Evolutionary conservation across 108 stramenopile species (phyloP).

Genomic region (Discostella pseudostelligera): DNA sequence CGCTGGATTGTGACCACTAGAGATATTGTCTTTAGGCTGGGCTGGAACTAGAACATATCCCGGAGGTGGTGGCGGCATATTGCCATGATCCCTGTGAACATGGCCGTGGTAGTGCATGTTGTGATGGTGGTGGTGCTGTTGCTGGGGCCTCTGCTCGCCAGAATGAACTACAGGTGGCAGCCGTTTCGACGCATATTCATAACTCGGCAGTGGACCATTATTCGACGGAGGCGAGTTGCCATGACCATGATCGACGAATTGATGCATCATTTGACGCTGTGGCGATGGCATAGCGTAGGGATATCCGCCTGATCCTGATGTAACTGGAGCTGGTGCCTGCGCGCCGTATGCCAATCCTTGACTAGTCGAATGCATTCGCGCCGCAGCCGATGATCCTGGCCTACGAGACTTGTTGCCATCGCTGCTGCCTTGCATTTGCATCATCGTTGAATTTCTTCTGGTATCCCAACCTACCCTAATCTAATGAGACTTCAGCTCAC

Average conservation of each 20-base stretch:
- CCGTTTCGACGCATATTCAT: neutral
- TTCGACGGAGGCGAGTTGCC: conserved; percentile 1
- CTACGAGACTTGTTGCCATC: neutral
- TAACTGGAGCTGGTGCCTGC: neutral
- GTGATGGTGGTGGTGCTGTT: neutral
- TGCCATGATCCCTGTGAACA: neutral
- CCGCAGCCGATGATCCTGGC: neutral
- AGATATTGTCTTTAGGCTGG: neutral
- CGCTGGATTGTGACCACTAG: neutral
- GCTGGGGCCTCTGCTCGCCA: conserved; percentile 2
- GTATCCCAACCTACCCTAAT: no score
- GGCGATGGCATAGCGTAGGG: conserved; percentile 6
- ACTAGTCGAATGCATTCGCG: neutral
- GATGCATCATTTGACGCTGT: conserved; percentile 6
- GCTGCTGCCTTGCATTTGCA: neutral
- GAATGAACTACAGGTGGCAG: conserved; percentile 7
- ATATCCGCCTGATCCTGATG: neutral
- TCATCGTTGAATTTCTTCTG: neutral
- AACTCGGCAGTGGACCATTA: neutral
- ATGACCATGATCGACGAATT: neutral
- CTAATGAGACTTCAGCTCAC: no score
- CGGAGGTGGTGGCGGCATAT: conserved; percentile 1
- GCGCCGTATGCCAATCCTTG: neutral
- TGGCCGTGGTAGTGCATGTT: neutral
- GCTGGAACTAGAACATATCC: conserved; percentile 1